phyloP scores from a whole-genome alignment of 2,329 filamentous ascomycete species.

The Ophiostoma perfectum region DNA sequence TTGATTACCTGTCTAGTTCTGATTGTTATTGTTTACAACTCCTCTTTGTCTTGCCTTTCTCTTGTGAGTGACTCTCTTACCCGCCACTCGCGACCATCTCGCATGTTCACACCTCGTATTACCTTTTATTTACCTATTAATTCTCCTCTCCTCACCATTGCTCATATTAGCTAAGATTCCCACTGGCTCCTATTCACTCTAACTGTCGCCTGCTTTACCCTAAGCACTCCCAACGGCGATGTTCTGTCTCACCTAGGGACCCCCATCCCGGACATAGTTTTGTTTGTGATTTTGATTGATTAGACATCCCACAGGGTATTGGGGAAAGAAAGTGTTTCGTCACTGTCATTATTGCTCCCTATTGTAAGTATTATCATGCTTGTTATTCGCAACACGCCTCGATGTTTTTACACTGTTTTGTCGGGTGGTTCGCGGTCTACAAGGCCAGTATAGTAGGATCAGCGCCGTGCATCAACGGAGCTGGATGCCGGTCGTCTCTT shows the following conservation, averaged over 20 bases:
- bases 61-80: not conserved
- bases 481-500: not conserved
- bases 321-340: not conserved
- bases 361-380: not conserved
- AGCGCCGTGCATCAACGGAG: constrained; percentile 5
- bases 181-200: not conserved
- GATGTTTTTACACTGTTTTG: not conserved
- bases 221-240: not conserved
- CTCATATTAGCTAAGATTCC: not conserved
- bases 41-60: not conserved
- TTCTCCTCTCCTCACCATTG: too few relatives aligned
- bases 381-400: not conserved
- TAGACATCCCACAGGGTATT: not conserved
- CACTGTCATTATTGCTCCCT: not conserved
- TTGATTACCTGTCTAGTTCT: too few relatives aligned
- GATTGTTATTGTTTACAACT: too few relatives aligned
- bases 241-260: constrained; percentile 6
- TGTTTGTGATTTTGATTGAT: not conserved
- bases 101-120: too few relatives aligned
- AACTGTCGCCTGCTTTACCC: not conserved
- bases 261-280: not conserved
- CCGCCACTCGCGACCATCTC: too few relatives aligned
- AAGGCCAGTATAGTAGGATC: constrained; percentile 7
- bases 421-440: not conserved
- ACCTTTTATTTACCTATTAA: too few relatives aligned